Conservation (phyloP, 352 stramenopile species). For the Globisporangium cylindrosporum region DNA sequence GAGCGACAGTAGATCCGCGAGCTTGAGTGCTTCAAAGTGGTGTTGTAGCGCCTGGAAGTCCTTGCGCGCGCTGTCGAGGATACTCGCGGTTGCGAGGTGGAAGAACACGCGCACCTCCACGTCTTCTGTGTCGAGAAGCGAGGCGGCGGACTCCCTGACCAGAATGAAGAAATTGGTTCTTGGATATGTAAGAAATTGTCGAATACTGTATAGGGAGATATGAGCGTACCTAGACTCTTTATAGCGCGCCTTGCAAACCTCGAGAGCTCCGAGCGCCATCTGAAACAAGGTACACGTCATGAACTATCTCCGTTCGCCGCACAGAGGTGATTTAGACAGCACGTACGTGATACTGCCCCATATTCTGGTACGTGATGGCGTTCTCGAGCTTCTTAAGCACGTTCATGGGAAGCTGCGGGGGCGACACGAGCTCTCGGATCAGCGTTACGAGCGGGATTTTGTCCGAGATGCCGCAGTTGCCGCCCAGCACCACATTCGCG, state of each 20-base stretch:
- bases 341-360: conserved; percentile 56
- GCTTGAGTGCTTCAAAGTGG: conserved; percentile 52
- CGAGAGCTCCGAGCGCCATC: conserved; percentile 56
- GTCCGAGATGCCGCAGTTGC: conserved; percentile 10
- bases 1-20: conserved; percentile 30
- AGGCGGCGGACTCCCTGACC: not conserved
- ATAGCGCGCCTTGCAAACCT: conserved; percentile 40
- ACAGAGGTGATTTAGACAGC: not conserved
- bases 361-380: conserved; percentile 66
- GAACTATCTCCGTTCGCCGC: too few relatives aligned
- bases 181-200: not conserved
- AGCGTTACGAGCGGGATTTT: conserved; percentile 44
- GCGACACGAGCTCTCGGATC: conserved; percentile 55
- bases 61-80: conserved; percentile 51
- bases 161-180: not conserved
- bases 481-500: not conserved
- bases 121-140: conserved; percentile 11
- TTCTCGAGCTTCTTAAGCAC: conserved; percentile 50
- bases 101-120: conserved; percentile 55
- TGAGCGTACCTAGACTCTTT: conserved; percentile 28
- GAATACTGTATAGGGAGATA: not conserved
- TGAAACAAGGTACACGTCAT: conserved; percentile 15
- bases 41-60: conserved; percentile 47
- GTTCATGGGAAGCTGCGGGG: conserved; percentile 34
- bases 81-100: conserved; percentile 39